These are phyloP conservation scores for Fusarium devonianum DNA, from an alignment of 2,329 filamentous ascomycete species.

Conservation along the genomic window DNA sequence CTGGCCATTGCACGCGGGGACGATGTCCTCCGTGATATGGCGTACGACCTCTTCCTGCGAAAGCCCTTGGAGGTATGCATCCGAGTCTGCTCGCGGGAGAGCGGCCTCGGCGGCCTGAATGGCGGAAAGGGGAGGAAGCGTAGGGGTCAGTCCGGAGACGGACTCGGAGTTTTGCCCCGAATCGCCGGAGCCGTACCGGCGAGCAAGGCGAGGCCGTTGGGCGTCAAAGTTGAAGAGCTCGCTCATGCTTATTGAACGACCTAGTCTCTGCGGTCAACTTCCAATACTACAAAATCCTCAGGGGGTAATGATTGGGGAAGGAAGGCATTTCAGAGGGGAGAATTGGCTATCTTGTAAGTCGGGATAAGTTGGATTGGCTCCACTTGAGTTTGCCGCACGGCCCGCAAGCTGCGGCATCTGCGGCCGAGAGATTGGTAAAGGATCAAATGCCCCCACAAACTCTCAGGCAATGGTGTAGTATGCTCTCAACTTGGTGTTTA, in stretches of 20 bases:
- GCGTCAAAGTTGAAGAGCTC: conserved; percentile 38
- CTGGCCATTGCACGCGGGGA: conserved; percentile 70
- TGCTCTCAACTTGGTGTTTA: no score
- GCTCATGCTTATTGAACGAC: conserved; percentile 30
- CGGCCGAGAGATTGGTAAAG: background rate
- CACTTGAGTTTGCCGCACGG: conserved; percentile 21
- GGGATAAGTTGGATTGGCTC: conserved; percentile 1
- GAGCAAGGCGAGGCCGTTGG: conserved; percentile 36
- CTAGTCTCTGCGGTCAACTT: background rate
- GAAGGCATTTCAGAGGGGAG: background rate
- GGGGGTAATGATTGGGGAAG: background rate
- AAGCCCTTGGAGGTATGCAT: conserved; percentile 44
- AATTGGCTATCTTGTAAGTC: background rate
- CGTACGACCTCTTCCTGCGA: conserved; percentile 42
- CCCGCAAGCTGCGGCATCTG: conserved; percentile 22
- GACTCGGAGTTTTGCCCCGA: no score
- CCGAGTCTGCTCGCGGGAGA: conserved; percentile 46
- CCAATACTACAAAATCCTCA: background rate
- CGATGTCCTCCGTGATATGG: conserved; percentile 56
- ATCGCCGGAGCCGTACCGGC: conserved; percentile 25
- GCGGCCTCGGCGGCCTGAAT: conserved; percentile 50
- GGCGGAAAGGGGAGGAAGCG: conserved; percentile 49
- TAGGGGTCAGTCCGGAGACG: conserved; percentile 38
- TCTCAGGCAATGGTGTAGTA: no score
- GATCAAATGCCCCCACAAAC: no score